A percentile compares a stretch with the other conserved stretches of the same genome.
Conservation (phyloP, 2,329 filamentous ascomycete species). For the Rhynchosporium secalis region DNA sequence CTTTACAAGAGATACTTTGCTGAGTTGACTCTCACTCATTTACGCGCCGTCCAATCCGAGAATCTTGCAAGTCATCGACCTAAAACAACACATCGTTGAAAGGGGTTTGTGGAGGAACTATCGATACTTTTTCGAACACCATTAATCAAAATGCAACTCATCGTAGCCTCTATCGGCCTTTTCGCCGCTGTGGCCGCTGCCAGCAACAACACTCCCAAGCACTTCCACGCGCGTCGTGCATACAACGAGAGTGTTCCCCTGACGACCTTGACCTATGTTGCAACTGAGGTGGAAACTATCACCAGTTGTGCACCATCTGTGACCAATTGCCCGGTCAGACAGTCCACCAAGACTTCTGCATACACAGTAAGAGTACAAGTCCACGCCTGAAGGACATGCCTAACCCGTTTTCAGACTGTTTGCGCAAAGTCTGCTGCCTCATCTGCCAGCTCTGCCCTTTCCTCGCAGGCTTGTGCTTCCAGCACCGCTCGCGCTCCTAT, state of each 20-base stretch:
- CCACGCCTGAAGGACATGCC: neutral
- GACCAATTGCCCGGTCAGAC: constrained; percentile 44
- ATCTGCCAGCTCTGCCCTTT: constrained; percentile 45
- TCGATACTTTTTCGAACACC: constrained; percentile 18
- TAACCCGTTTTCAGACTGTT: constrained; percentile 42
- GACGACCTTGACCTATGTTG: constrained; percentile 45
- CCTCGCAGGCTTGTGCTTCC: constrained; percentile 22
- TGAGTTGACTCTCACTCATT: constrained; percentile 41
- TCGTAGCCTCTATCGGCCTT: constrained; percentile 34
- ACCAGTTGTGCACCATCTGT: constrained; percentile 44
- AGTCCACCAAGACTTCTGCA: constrained; percentile 39
- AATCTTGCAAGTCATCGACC: constrained; percentile 9
- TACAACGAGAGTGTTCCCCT: constrained; percentile 31
- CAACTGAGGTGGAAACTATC: constrained; percentile 42
- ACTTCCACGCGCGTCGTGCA: constrained; percentile 36
- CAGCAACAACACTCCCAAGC: constrained; percentile 31
- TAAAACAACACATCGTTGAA: constrained; percentile 30
- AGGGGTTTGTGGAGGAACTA: constrained; percentile 18
- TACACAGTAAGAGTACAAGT: constrained; percentile 41
- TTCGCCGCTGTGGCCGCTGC: constrained; percentile 41
- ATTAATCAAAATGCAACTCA: constrained; percentile 37
- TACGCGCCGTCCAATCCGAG: constrained; percentile 26
- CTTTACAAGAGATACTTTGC: constrained; percentile 36
- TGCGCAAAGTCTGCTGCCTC: constrained; percentile 47
- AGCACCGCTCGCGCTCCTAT: constrained; percentile 19